Evolutionary conservation across 208 protist genomes (phyloP).

Genomic region (Trypanosoma congolense): DNA sequence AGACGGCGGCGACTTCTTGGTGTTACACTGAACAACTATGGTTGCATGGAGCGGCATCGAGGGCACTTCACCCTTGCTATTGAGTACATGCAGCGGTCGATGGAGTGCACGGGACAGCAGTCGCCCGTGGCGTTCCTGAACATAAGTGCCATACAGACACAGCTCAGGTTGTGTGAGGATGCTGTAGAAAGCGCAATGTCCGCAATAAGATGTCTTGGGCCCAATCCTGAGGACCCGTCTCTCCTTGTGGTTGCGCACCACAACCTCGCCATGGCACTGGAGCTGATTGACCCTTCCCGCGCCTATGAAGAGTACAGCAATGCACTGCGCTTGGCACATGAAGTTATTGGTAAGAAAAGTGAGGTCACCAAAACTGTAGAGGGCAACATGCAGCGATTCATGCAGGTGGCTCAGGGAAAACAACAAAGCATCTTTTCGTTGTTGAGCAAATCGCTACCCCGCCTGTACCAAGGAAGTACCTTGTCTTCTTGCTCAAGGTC

Average conservation of each 20-base stretch:
- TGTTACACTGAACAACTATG: constrained; percentile 87
- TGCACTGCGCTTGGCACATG: constrained; percentile 46
- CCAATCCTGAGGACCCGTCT: constrained; percentile 68
- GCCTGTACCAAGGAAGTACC: background rate
- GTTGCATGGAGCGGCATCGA: constrained; percentile 84
- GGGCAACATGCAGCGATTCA: constrained; percentile 69
- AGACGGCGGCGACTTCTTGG: constrained; percentile 69
- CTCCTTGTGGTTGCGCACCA: constrained; percentile 86
- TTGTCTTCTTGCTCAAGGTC: background rate
- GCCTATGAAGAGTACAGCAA: constrained; percentile 72
- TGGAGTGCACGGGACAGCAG: constrained; percentile 66
- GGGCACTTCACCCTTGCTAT: constrained; percentile 74
- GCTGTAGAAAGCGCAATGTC: constrained; percentile 62
- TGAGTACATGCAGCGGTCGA: constrained; percentile 67
- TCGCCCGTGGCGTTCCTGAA: constrained; percentile 87
- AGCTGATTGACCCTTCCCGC: constrained; percentile 54
- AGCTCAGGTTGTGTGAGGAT: constrained; percentile 74
- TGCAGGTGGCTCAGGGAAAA: constrained; percentile 15
- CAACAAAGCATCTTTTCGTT: background rate
- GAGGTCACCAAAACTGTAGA: constrained; percentile 59
- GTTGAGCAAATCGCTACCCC: background rate
- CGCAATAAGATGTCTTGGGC: constrained; percentile 58
- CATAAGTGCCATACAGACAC: constrained; percentile 82
- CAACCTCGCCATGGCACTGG: constrained; percentile 88
- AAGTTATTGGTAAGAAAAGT: constrained; percentile 39